These are phyloP conservation scores for Wallemia mellicola DNA, from an alignment of 1,284 basidiomycete genomes.

Conservation along the genomic window DNA sequence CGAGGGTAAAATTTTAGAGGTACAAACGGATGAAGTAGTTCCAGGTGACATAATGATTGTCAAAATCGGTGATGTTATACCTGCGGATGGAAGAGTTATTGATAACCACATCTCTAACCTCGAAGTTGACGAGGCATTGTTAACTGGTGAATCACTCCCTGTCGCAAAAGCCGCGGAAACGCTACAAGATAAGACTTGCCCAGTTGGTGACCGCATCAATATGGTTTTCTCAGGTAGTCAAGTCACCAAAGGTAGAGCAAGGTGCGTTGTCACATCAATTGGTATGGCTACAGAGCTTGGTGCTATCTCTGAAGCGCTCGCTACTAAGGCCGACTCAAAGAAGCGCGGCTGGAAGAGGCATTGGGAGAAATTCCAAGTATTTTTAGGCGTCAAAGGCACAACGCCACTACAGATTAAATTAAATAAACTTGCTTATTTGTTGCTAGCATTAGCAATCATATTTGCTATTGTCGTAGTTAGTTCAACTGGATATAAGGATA, in stretches of 20 bases:
- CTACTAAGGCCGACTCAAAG: conserved; percentile 13
- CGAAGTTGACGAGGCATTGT: conserved; percentile 31
- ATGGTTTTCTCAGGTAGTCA: conserved; percentile 29
- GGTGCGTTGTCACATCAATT: conserved; percentile 27
- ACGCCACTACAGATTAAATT: conserved; percentile 33
- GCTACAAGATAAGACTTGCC: conserved; percentile 17
- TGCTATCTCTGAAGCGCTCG: conserved; percentile 24
- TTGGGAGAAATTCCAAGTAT: conserved; percentile 16
- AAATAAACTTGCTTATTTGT: conserved; percentile 28
- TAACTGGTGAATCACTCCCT: conserved; percentile 37
- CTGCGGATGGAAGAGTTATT: conserved; percentile 25
- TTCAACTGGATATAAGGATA: conserved; percentile 21
- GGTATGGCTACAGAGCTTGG: conserved; percentile 38
- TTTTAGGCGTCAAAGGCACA: conserved; percentile 19
- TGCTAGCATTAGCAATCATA: conserved; percentile 25
- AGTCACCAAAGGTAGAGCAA: conserved; percentile 33
- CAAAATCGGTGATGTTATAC: conserved; percentile 26
- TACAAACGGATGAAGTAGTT: conserved; percentile 29
- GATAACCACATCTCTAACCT: conserved; percentile 20
- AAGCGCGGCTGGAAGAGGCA: conserved; percentile 5
- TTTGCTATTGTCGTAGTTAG: conserved; percentile 29
- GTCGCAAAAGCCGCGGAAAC: conserved; percentile 26
- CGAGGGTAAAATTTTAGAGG: conserved; percentile 21
- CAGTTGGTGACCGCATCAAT: conserved; percentile 28
- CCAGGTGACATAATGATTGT: conserved; percentile 18